Conservation (phyloP, 192 early-diverging fungal genomes). For the Pilaira anomala region DNA sequence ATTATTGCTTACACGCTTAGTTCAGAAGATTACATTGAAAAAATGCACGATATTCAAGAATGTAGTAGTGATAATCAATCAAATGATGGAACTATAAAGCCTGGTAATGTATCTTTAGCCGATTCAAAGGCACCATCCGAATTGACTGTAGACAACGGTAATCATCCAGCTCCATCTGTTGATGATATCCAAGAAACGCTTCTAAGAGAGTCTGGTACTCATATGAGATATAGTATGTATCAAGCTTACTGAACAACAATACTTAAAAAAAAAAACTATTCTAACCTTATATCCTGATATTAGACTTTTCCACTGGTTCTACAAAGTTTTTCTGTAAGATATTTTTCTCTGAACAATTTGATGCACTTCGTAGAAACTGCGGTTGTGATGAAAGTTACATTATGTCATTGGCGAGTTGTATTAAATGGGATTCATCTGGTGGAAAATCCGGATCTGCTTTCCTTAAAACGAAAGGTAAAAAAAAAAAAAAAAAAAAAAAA, state of each 20-base stretch:
- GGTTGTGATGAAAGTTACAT: conserved; percentile 82
- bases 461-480: conserved; percentile 71
- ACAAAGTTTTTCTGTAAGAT: conserved; percentile 86
- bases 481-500: conserved; percentile 36
- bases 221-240: conserved; percentile 70
- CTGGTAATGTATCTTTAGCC: background rate
- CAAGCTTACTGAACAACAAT: background rate
- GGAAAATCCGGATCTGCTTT: conserved; percentile 93
- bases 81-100: conserved; percentile 6
- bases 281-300: background rate
- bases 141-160: background rate
- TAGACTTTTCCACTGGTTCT: conserved; percentile 69
- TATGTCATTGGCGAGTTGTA: conserved; percentile 84
- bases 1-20: conserved; percentile 90
- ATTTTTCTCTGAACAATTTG: conserved; percentile 91
- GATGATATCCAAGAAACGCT: conserved; percentile 62
- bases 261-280: background rate
- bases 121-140: background rate
- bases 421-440: conserved; percentile 78
- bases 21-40: conserved; percentile 67
- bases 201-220: conserved; percentile 64
- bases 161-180: conserved; percentile 15
- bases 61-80: conserved; percentile 11
- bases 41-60: conserved; percentile 49
- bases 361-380: conserved; percentile 79